phyloP scores from a whole-genome alignment of 257 asterid genomes.

The Cordia subcordata region DNA sequence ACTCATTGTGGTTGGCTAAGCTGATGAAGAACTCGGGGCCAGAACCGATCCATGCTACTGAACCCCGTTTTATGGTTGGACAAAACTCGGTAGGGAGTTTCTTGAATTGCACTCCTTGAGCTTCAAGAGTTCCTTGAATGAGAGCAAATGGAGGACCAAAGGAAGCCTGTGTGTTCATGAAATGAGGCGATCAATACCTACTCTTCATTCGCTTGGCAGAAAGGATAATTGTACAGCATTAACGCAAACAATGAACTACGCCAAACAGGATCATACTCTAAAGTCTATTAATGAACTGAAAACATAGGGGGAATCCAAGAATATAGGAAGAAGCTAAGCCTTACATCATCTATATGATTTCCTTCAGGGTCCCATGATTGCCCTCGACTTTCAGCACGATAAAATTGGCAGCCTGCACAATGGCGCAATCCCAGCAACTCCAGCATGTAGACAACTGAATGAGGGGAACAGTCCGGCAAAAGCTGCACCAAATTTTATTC shows the following conservation, averaged over 20 bases:
- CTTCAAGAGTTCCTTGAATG: slow-evolving; percentile 87
- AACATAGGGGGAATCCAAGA: too few relatives aligned
- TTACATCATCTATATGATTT: slow-evolving; percentile 77
- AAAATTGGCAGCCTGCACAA: slow-evolving; percentile 90
- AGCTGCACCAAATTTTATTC: slow-evolving; percentile 48
- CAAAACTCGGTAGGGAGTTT: slow-evolving; percentile 49
- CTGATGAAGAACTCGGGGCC: slow-evolving; percentile 98
- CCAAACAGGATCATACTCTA: too few relatives aligned
- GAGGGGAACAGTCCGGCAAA: slow-evolving; percentile 89
- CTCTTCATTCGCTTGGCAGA: too few relatives aligned
- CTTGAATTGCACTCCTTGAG: slow-evolving; percentile 36
- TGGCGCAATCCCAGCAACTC: slow-evolving; percentile 67
- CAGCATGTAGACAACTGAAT: slow-evolving; percentile 56
- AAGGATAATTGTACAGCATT: too few relatives aligned
- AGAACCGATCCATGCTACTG: slow-evolving; percentile 91
- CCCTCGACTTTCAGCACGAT: slow-evolving; percentile 87
- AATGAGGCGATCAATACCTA: background rate
- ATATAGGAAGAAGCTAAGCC: slow-evolving; percentile 9
- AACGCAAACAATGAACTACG: too few relatives aligned
- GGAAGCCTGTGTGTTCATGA: slow-evolving; percentile 48
- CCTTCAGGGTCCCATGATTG: slow-evolving; percentile 77
- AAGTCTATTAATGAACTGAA: too few relatives aligned
- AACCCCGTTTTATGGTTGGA: slow-evolving; percentile 66
- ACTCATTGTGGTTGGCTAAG: slow-evolving; percentile 81
- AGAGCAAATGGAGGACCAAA: slow-evolving; percentile 95